Percentiles rank a stretch among this genome's conserved stretches.
phyloP scores from a whole-genome alignment of 495 filamentous ascomycete species.

The Aspergillus sclerotioniger region DNA sequence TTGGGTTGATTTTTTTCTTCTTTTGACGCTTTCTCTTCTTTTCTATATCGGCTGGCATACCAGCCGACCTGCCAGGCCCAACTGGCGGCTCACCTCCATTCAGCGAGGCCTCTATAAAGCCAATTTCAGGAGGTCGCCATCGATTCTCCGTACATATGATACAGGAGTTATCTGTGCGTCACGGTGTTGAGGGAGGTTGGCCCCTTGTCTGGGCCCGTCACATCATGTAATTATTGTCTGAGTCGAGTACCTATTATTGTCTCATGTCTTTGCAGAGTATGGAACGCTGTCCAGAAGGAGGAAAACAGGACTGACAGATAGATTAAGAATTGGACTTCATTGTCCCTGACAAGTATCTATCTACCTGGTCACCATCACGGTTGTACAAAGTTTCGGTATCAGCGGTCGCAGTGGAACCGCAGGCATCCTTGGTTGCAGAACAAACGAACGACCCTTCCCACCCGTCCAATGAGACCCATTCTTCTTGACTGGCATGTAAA shows the following conservation, averaged over 20 bases:
- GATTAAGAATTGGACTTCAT: conserved; percentile 6
- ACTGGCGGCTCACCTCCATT: too few species aligned
- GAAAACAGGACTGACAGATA: conserved; percentile 7
- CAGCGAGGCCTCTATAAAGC: neutral
- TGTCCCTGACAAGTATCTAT: neutral
- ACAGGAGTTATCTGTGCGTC: neutral
- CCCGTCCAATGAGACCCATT: too few species aligned
- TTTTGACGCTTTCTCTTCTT: neutral
- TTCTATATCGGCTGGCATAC: neutral
- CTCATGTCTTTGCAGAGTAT: conserved; percentile 1
- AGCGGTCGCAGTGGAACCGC: too few species aligned
- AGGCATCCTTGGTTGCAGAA: too few species aligned
- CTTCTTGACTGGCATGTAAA: too few species aligned
- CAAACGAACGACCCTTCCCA: too few species aligned
- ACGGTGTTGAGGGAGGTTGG: neutral
- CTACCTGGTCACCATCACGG: too few species aligned
- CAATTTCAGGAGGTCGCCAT: neutral
- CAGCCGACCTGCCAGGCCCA: neutral
- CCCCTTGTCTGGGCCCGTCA: neutral
- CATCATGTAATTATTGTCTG: neutral
- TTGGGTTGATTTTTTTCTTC: conserved; percentile 1
- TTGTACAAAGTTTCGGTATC: too few species aligned
- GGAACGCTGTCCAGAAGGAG: neutral
- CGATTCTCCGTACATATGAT: neutral
- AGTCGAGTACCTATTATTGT: neutral